Conservation (phyloP, 768 basidiomycete species). For the Gymnopilus junonius region DNA sequence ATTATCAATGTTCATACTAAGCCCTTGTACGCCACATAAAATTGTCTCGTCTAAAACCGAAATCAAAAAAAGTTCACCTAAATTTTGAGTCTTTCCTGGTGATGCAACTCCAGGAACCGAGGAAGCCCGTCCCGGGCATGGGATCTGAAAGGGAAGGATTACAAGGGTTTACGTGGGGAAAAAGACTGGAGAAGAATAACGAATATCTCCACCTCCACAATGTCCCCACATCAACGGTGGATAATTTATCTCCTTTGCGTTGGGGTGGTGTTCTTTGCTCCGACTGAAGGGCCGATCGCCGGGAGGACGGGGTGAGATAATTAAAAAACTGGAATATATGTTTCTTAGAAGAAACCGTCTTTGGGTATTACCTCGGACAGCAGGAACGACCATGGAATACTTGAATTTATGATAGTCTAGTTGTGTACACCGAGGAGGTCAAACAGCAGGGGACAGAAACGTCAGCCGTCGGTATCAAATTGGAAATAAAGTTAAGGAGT, state of each 20-base stretch:
- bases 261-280: slow-evolving; percentile 1
- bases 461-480: neutral
- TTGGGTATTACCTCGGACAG: neutral
- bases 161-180: neutral
- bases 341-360: neutral
- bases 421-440: neutral
- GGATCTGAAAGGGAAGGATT: too few species aligned
- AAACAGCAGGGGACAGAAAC: neutral
- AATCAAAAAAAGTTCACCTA: neutral
- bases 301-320: neutral
- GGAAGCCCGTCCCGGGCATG: neutral
- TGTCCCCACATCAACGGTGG: slow-evolving; percentile 1
- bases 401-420: neutral
- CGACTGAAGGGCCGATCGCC: neutral
- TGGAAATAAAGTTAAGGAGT: neutral
- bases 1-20: neutral
- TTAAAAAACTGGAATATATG: neutral
- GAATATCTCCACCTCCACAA: slow-evolving; percentile 2
- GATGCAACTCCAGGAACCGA: neutral
- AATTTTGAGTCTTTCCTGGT: neutral
- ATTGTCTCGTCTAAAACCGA: neutral
- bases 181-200: neutral
- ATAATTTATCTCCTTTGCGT: neutral
- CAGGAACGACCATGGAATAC: neutral
- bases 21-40: neutral